Conservation (phyloP, 352 stramenopile genomes). For the Phytophthora cryptogea region DNA sequence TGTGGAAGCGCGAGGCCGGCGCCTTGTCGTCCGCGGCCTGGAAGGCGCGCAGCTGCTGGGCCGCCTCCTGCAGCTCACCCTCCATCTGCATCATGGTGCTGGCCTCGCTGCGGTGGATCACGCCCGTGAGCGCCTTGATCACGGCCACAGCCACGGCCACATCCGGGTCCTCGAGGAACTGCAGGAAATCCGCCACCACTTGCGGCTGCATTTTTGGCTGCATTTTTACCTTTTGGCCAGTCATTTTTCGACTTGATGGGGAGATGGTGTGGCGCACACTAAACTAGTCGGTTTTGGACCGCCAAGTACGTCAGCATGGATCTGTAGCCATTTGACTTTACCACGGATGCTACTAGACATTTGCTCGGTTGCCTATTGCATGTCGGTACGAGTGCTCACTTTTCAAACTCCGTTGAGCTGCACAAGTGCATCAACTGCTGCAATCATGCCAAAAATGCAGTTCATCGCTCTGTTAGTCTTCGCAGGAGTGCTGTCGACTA, state of each 20-base stretch:
- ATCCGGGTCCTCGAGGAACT: conserved; percentile 72
- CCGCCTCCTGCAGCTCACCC: conserved; percentile 89
- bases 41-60: conserved; percentile 67
- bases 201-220: conserved; percentile 17
- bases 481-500: not conserved
- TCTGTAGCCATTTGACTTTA: not conserved
- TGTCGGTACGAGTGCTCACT: no score
- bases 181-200: conserved; percentile 78
- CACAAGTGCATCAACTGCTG: not conserved
- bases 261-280: not conserved
- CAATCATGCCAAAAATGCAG: not conserved
- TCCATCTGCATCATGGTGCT: conserved; percentile 97
- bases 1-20: conserved; percentile 59
- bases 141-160: conserved; percentile 92
- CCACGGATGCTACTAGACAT: not conserved
- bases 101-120: conserved; percentile 90
- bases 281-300: not conserved
- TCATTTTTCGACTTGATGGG: not conserved
- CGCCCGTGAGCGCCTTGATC: conserved; percentile 93
- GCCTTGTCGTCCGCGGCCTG: conserved; percentile 46
- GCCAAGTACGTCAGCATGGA: not conserved
- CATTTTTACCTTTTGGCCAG: no score
- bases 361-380: not conserved
- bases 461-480: not conserved
- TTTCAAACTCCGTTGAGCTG: conserved; percentile 1